Base-by-base conservation (phyloP, 1,284 basidiomycete genomes). In the Cutaneotrichosporon daszewskae region DNA sequence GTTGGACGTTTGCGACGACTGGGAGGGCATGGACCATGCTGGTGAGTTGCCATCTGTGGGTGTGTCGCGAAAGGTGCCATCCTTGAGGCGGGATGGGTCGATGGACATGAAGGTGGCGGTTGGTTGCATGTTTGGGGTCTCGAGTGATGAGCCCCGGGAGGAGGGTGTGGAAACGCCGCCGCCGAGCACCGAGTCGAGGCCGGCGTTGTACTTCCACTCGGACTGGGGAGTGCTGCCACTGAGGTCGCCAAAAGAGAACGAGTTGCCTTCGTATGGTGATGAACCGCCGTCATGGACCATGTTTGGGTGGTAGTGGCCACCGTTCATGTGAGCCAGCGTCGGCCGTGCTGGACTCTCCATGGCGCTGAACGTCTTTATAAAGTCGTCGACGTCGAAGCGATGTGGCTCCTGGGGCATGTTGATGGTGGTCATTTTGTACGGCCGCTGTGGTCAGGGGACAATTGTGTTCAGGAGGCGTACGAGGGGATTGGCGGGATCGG, bases 61-160 rank as follows among this genome's bases (percentile, higher is more conserved):
- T n/a, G n/a, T n/a, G n/a, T n/a, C n/a, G n/a, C n/a, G n/a, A n/a
- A 24, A 10, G 28, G 18, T 40, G 1, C 31, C 35, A 13, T 48
- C 40, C 46, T 52, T 45, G 28, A 52, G 43, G 3, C 46, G 43
- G 4, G 46, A 32, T 0, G 50, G 50, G 40, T 52, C 43, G 16
- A 52, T 45, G 17, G 43, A 47, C 26, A 39, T 37, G 20, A 45
- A 46, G 14, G 40, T 27, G 17, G 29, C 34, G 25, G 25, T 24
- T 6, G 18, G 17, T 29, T 48, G 46, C 5, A 40, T 37, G 27
- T 33, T 40, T 7, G 50, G 50, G 13, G 50, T 52, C 37, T 52
- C 50, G 25, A 52, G 40, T 6, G 50, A 52, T 3, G 46, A 48
- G 18, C 46, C 50, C 13, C 46, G 39, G 6, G 50, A 52, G 17